Conservation (phyloP, 2,329 filamentous ascomycete species). For the Corynespora cassiicola region DNA sequence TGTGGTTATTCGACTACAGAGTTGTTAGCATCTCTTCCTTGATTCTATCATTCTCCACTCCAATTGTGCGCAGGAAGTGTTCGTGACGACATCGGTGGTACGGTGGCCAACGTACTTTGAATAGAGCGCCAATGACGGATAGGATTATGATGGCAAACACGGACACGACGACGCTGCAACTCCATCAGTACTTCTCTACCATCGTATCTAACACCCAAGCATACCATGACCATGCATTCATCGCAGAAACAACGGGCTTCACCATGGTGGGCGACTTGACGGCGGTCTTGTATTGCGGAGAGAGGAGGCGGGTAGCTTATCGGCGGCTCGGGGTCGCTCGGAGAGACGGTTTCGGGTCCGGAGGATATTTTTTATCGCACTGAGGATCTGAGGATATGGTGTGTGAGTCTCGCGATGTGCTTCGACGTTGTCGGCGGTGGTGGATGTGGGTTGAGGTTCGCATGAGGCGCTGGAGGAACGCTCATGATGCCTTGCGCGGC, state of each 20-base stretch:
- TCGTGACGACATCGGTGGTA: background rate
- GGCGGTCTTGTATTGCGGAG: background rate
- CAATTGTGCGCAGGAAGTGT: background rate
- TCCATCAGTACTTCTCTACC: conserved; percentile 20
- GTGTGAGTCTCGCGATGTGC: too few species aligned
- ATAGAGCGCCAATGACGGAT: conserved; percentile 73
- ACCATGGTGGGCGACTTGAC: conserved; percentile 70
- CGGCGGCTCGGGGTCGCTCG: conserved; percentile 1
- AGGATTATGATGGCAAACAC: conserved; percentile 70
- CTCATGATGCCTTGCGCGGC: too few species aligned
- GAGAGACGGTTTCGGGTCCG: background rate
- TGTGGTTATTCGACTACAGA: conserved; percentile 72
- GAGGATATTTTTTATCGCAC: too few species aligned
- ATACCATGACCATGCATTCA: conserved; percentile 96
- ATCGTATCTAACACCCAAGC: conserved; percentile 33
- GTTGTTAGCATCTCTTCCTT: conserved; percentile 22
- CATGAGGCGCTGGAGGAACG: too few species aligned
- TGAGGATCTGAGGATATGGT: too few species aligned
- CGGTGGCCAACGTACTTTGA: conserved; percentile 61
- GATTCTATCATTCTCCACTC: background rate
- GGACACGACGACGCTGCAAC: conserved; percentile 71
- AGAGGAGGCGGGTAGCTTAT: conserved; percentile 13
- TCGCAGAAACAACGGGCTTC: conserved; percentile 91
- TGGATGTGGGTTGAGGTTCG: too few species aligned
- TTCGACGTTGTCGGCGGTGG: too few species aligned